Evolutionary conservation across 768 basidiomycete genomes (phyloP).

Genomic region (Rhizopogon roseolus): DNA sequence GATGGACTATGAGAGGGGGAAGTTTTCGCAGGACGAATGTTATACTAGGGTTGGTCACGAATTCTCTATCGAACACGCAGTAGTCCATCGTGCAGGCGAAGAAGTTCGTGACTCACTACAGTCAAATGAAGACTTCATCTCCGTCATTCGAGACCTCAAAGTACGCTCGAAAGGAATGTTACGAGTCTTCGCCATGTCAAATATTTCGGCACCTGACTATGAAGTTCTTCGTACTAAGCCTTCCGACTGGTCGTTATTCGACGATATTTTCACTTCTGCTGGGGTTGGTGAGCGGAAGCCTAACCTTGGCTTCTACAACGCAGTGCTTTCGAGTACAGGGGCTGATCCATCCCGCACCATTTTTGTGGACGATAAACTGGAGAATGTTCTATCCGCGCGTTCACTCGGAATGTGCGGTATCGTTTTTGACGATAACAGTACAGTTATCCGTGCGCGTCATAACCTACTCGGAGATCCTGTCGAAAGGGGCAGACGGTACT

Average conservation of each 20-base stretch:
- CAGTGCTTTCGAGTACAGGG: slow-evolving; percentile 41
- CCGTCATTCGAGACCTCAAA: slow-evolving; percentile 43
- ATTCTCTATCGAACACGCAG: slow-evolving; percentile 32
- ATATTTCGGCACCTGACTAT: slow-evolving; percentile 52
- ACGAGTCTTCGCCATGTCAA: slow-evolving; percentile 52
- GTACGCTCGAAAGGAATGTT: slow-evolving; percentile 27
- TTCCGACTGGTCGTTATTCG: slow-evolving; percentile 46
- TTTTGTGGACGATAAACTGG: slow-evolving; percentile 57
- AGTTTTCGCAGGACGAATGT: slow-evolving; percentile 38
- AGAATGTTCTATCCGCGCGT: slow-evolving; percentile 54
- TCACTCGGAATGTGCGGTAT: slow-evolving; percentile 54
- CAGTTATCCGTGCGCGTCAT: slow-evolving; percentile 41
- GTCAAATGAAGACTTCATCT: slow-evolving; percentile 39
- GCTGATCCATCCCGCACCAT: slow-evolving; percentile 43
- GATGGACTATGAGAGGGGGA: slow-evolving; percentile 51
- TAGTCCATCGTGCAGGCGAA: slow-evolving; percentile 40
- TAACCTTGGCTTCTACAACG: slow-evolving; percentile 46
- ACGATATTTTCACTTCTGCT: slow-evolving; percentile 50
- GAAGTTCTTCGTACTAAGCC: slow-evolving; percentile 37
- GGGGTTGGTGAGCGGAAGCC: slow-evolving; percentile 51
- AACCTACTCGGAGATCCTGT: slow-evolving; percentile 46
- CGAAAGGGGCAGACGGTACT: slow-evolving; percentile 35
- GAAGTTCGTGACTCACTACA: slow-evolving; percentile 44
- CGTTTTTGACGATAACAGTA: slow-evolving; percentile 37
- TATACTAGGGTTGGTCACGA: slow-evolving; percentile 37